Conservation (phyloP, 192 early-diverging fungal genomes). For the Entomortierella lignicola region DNA sequence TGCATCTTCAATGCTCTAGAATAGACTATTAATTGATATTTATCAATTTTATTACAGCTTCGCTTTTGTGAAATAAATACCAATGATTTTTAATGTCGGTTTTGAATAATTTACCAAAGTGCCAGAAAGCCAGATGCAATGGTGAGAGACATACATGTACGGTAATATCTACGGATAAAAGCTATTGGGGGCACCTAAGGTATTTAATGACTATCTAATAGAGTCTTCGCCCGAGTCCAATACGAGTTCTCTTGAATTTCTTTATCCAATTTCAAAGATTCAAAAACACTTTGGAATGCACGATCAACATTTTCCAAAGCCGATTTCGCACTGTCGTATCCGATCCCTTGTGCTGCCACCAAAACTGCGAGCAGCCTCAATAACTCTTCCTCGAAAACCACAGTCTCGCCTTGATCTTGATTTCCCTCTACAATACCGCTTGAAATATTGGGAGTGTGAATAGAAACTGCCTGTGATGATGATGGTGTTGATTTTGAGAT, state of each 20-base stretch:
- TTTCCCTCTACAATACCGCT: neutral
- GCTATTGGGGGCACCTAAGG: neutral
- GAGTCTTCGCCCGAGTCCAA: slow-evolving; percentile 4
- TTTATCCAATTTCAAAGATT: neutral
- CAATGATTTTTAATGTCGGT: too few relatives aligned
- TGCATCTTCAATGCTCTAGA: neutral
- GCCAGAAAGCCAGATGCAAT: too few relatives aligned
- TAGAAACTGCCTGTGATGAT: neutral
- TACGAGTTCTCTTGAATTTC: neutral
- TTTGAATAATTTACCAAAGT: too few relatives aligned
- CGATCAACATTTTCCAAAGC: slow-evolving; percentile 9
- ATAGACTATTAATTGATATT: too few relatives aligned
- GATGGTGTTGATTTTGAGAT: neutral
- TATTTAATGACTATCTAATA: slow-evolving; percentile 5
- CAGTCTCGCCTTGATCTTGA: neutral
- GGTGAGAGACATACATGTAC: too few relatives aligned
- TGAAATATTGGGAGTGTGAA: neutral
- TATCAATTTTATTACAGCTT: too few relatives aligned
- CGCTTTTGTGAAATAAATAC: too few relatives aligned
- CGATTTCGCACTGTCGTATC: slow-evolving; percentile 9
- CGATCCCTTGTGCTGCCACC: slow-evolving; percentile 21
- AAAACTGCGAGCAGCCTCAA: slow-evolving; percentile 17
- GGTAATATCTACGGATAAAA: neutral
- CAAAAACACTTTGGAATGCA: neutral
- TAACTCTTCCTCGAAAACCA: slow-evolving; percentile 26